Percentiles rank a stretch among this genome's conserved stretches.
phyloP scores from a whole-genome alignment of 2,329 filamentous ascomycete species.

The Xylariaceae sp. region DNA sequence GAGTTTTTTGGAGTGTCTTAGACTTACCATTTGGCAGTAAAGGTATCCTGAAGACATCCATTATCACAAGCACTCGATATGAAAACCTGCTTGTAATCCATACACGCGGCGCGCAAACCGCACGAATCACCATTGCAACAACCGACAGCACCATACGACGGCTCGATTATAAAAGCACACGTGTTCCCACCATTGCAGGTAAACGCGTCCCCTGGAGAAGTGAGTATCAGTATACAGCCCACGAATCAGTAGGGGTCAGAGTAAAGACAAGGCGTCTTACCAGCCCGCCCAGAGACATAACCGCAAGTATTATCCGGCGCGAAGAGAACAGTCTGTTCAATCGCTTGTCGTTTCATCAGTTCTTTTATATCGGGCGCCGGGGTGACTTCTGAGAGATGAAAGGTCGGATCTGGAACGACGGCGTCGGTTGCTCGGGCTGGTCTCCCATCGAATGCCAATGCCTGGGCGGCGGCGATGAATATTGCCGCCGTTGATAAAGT shows the following conservation, averaged over 20 bases:
- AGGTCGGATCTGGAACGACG: conserved; percentile 32
- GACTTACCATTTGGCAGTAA: conserved; percentile 43
- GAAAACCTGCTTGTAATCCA: conserved; percentile 35
- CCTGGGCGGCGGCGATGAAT: conserved; percentile 33
- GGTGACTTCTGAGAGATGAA: conserved; percentile 39
- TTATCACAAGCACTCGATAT: conserved; percentile 36
- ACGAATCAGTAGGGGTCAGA: neutral
- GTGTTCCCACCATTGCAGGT: conserved; percentile 33
- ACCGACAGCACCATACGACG: conserved; percentile 35
- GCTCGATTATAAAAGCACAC: conserved; percentile 39
- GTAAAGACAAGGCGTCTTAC: conserved; percentile 22
- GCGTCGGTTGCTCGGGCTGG: conserved; percentile 33
- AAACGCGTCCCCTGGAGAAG: conserved; percentile 33
- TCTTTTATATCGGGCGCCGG: conserved; percentile 34
- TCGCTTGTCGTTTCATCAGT: conserved; percentile 29
- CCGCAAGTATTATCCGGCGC: conserved; percentile 48
- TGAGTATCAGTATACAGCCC: neutral
- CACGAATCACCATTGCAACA: conserved; percentile 38
- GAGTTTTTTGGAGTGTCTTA: neutral
- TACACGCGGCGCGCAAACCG: conserved; percentile 34
- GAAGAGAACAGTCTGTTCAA: conserved; percentile 36
- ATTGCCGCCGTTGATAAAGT: conserved; percentile 27
- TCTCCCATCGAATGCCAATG: conserved; percentile 31
- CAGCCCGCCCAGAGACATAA: conserved; percentile 38
- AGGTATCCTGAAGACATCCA: conserved; percentile 37